phyloP scores from a whole-genome alignment of 768 basidiomycete species.

The Suillus decipiens region DNA sequence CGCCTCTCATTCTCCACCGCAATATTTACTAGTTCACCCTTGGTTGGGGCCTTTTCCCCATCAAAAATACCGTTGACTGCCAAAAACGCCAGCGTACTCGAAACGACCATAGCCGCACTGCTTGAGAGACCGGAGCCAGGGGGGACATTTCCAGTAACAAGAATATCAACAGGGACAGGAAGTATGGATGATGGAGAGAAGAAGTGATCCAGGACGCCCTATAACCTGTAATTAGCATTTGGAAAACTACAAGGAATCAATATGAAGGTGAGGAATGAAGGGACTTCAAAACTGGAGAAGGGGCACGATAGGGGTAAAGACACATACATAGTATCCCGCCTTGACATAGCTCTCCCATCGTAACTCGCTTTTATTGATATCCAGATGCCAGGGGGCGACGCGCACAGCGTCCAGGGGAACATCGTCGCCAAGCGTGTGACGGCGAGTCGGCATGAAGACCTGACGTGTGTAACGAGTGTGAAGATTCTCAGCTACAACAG shows the following conservation, averaged over 20 bases:
- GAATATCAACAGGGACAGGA: constrained; percentile 67
- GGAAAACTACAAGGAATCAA: neutral
- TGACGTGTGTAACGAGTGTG: constrained; percentile 59
- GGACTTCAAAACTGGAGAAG: neutral
- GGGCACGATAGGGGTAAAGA: constrained; percentile 5
- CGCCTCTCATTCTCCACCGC: constrained; percentile 84
- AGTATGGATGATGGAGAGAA: constrained; percentile 37
- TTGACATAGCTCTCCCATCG: constrained; percentile 90
- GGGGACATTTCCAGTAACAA: constrained; percentile 82
- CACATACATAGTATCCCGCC: constrained; percentile 76
- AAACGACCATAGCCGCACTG: constrained; percentile 89
- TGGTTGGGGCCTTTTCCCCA: constrained; percentile 36
- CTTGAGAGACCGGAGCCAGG: constrained; percentile 86
- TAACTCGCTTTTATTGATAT: constrained; percentile 62
- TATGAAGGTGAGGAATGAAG: neutral
- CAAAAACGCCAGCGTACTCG: constrained; percentile 79
- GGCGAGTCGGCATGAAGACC: constrained; percentile 55
- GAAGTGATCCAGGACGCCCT: constrained; percentile 71
- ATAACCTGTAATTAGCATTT: neutral
- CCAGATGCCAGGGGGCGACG: constrained; percentile 66
- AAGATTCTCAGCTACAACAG: constrained; percentile 63
- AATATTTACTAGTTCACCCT: constrained; percentile 76
- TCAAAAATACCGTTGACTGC: constrained; percentile 69
- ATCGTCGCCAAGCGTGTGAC: constrained; percentile 30
- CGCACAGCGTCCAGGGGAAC: constrained; percentile 36